Percentiles rank a stretch among this genome's conserved stretches.
Evolutionary conservation across 495 filamentous ascomycete genomes (phyloP).

Genomic region (Staphylotrichum longicolle): DNA sequence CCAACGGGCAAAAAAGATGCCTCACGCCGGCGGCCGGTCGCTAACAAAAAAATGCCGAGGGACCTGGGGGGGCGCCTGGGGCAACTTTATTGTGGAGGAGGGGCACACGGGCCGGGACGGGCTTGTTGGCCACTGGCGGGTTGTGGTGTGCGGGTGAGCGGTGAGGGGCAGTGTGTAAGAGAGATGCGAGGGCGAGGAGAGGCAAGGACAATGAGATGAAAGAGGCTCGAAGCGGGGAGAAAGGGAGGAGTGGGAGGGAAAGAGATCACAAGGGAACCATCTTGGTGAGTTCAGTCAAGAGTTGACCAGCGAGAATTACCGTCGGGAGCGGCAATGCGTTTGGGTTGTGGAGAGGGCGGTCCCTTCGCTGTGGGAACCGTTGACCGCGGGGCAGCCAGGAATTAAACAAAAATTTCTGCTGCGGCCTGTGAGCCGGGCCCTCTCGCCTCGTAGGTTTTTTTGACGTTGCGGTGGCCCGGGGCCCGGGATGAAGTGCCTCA

Average conservation of each 20-base stretch:
- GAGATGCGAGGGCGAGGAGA: neutral
- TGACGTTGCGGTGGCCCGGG: conserved; percentile 25
- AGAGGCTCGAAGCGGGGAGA: conserved; percentile 15
- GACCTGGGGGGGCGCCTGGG: no score
- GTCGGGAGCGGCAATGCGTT: conserved; percentile 18
- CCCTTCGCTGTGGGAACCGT: conserved; percentile 9
- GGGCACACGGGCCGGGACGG: neutral
- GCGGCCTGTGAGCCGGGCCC: neutral
- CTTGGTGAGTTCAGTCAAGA: conserved; percentile 12
- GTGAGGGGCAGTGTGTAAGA: neutral
- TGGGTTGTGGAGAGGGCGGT: conserved; percentile 9
- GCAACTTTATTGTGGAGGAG: neutral
- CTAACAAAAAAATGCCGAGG: conserved; percentile 37
- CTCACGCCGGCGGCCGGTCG: conserved; percentile 14
- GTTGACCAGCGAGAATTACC: conserved; percentile 16
- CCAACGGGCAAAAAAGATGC: conserved; percentile 13
- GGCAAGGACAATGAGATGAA: neutral
- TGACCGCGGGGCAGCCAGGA: conserved; percentile 29
- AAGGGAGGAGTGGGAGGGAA: conserved; percentile 17
- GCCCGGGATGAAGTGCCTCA: neutral
- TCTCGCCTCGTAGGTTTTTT: conserved; percentile 25
- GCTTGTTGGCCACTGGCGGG: neutral
- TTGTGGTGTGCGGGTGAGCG: neutral
- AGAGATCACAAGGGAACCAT: conserved; percentile 31
- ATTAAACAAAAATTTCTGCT: conserved; percentile 28